These are phyloP conservation scores for Funneliformis geosporum DNA, from an alignment of 192 early-diverging fungal species.

Conservation along the genomic window DNA sequence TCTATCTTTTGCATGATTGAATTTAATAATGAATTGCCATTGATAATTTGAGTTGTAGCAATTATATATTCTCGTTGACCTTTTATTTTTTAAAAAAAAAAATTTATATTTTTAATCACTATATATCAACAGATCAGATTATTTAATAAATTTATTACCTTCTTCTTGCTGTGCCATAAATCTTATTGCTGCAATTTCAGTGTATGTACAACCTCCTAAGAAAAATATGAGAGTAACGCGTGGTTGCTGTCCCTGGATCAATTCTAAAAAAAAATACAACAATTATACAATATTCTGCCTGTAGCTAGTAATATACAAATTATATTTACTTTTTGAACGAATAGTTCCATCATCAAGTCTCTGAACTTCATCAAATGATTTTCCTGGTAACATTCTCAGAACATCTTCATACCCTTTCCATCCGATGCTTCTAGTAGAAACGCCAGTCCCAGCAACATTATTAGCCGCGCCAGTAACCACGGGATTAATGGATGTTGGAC, in stretches of 20 bases:
- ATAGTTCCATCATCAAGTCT: slow-evolving; percentile 54
- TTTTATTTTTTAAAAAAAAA: slow-evolving; percentile 25
- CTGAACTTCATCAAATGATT: slow-evolving; percentile 78
- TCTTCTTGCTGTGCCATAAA: slow-evolving; percentile 81
- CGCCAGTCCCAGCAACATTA: slow-evolving; percentile 32
- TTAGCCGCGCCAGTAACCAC: slow-evolving; percentile 28
- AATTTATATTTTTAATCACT: neutral
- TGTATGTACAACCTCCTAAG: slow-evolving; percentile 92
- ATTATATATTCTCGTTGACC: slow-evolving; percentile 80
- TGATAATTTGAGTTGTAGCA: slow-evolving; percentile 88
- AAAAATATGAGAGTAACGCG: slow-evolving; percentile 87
- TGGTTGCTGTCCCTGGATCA: slow-evolving; percentile 56
- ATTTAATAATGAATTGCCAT: slow-evolving; percentile 80
- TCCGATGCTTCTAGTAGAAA: slow-evolving; percentile 54
- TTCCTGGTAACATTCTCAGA: slow-evolving; percentile 75
- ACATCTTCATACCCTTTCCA: slow-evolving; percentile 93
- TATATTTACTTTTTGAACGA: slow-evolving; percentile 43
- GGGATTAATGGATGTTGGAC: slow-evolving; percentile 28
- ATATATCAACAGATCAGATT: neutral
- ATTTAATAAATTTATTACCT: slow-evolving; percentile 43
- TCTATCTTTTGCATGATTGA: slow-evolving; percentile 42
- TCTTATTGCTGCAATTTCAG: slow-evolving; percentile 91
- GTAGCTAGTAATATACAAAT: neutral
- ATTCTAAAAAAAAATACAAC: slow-evolving; percentile 39
- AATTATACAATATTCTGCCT: too few species aligned